Percentiles rank a stretch among this genome's conserved stretches.
Evolutionary conservation across 1,284 basidiomycete genomes (phyloP).

Genomic region (Meripilus lineatus): DNA sequence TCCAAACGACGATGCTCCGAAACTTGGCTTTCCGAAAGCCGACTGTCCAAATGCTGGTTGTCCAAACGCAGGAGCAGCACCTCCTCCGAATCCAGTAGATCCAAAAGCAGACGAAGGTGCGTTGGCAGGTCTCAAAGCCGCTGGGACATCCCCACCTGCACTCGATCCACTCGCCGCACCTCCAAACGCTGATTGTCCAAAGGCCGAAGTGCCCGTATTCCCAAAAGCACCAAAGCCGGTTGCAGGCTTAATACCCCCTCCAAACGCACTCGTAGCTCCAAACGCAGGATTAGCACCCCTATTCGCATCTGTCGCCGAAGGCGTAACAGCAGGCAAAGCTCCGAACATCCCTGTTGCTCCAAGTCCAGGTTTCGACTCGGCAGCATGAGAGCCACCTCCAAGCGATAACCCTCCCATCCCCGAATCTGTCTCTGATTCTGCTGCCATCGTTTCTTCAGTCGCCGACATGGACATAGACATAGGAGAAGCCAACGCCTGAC

Average conservation of each 20-base stretch:
- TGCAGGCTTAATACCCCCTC: constrained; percentile 32
- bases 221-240: constrained; percentile 37
- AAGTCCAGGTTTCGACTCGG: constrained; percentile 2
- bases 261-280: constrained; percentile 19
- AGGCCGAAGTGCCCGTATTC: constrained; percentile 19
- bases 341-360: constrained; percentile 12
- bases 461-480: constrained; percentile 16
- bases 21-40: constrained; percentile 27
- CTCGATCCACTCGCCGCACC: constrained; percentile 4
- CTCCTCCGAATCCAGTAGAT: constrained; percentile 20
- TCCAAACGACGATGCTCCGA: constrained; percentile 12
- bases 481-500: constrained; percentile 9
- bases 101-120: constrained; percentile 25
- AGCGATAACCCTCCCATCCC: constrained; percentile 33
- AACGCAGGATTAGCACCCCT: constrained; percentile 7
- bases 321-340: constrained; percentile 10
- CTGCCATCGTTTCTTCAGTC: constrained; percentile 34
- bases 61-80: constrained; percentile 22
- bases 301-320: constrained; percentile 7
- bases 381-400: constrained; percentile 19
- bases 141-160: constrained; percentile 3
- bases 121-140: constrained; percentile 7
- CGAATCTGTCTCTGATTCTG: constrained; percentile 8
- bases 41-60: constrained; percentile 32
- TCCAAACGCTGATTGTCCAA: constrained; percentile 9